These are phyloP conservation scores for Kuraishia capsulata DNA, from an alignment of 805 yeast genomes.

Conservation along the genomic window DNA sequence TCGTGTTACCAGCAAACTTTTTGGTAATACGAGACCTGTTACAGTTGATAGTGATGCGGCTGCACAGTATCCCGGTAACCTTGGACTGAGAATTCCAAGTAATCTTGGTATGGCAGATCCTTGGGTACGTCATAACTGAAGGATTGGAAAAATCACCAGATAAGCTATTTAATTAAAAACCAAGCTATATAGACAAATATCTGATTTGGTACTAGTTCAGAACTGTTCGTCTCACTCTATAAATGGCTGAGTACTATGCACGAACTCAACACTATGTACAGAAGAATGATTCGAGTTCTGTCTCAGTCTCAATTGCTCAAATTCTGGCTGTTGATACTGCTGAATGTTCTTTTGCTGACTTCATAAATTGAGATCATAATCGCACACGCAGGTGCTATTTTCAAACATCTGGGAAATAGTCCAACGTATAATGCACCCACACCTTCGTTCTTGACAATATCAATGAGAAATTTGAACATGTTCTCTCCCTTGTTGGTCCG, in stretches of 20 bases:
- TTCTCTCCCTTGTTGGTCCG: background rate
- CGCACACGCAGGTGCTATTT: slow-evolving; percentile 96
- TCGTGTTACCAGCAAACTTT: background rate
- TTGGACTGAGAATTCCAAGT: background rate
- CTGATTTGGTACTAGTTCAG: no score
- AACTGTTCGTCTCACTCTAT: no score
- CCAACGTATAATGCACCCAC: slow-evolving; percentile 81
- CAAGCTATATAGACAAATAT: no score
- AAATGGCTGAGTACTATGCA: no score
- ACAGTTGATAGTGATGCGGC: background rate
- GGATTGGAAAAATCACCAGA: background rate
- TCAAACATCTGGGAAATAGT: slow-evolving; percentile 72
- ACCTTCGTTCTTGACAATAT: slow-evolving; percentile 69
- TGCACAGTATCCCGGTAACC: background rate
- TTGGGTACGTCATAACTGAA: background rate
- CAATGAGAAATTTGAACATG: slow-evolving; percentile 58
- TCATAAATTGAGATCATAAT: slow-evolving; percentile 97
- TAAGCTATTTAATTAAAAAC: no score
- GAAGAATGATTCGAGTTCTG: no score
- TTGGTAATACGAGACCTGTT: background rate
- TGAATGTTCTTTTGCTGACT: slow-evolving; percentile 60
- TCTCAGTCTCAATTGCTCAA: background rate
- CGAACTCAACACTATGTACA: no score
- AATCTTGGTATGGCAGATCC: background rate
- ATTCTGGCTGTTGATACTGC: background rate